phyloP scores from a whole-genome alignment of 306 rosid species.

The Sesbania bispinosa region DNA sequence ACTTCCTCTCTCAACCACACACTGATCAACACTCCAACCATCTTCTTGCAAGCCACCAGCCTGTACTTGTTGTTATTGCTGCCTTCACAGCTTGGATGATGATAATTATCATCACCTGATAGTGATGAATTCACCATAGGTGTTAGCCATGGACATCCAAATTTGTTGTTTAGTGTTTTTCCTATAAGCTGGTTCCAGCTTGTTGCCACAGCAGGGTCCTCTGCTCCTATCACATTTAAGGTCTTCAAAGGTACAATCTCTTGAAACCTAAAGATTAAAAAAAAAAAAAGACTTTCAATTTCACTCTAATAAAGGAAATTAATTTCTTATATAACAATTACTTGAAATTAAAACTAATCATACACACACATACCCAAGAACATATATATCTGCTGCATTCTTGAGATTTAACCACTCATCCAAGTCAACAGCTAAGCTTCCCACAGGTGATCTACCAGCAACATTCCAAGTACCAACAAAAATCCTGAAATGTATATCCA shows the following conservation, averaged over 20 bases:
- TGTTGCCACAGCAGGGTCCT: conserved; percentile 67
- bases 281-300: not conserved
- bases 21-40: conserved; percentile 89
- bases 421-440: conserved; percentile 84
- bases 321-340: no score
- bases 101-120: conserved; percentile 26
- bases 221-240: conserved; percentile 75
- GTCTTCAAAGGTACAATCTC: conserved; percentile 89
- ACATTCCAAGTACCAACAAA: conserved; percentile 98
- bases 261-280: conserved; percentile 60
- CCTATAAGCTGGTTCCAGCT: conserved; percentile 83
- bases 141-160: conserved; percentile 55
- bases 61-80: conserved; percentile 38
- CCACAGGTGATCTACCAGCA: conserved; percentile 74
- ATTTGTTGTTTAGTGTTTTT: conserved; percentile 52
- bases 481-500: conserved; percentile 42
- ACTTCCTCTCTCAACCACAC: conserved; percentile 76
- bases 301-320: not conserved
- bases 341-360: not conserved
- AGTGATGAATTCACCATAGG: conserved; percentile 38
- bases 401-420: conserved; percentile 85
- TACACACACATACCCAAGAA: conserved; percentile 78
- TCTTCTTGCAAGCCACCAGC: conserved; percentile 79
- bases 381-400: conserved; percentile 81
- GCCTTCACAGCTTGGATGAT: conserved; percentile 14